Evolutionary conservation across 2,329 filamentous ascomycete genomes (phyloP).

Genomic region (Chrysoporthe austroafricana): DNA sequence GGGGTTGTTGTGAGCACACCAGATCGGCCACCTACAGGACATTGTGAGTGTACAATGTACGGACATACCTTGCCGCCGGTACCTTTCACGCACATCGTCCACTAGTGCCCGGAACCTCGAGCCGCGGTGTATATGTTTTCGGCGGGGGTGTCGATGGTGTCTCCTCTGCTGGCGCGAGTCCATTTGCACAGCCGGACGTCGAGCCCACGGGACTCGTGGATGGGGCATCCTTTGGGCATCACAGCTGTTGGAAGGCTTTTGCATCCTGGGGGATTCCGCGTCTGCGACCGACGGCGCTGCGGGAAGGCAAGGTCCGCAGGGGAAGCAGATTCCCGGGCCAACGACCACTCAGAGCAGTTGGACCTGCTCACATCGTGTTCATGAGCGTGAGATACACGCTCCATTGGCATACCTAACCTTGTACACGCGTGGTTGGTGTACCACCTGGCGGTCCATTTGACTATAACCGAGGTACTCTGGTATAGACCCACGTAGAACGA

Average conservation of each 20-base stretch:
- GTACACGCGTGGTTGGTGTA: not conserved
- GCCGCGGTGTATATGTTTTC: not conserved
- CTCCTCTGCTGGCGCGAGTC: not conserved
- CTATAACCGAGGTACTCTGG: slow-evolving; percentile 1
- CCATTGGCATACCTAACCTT: not conserved
- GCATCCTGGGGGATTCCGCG: not conserved
- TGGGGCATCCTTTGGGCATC: not conserved
- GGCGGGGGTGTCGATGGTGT: not conserved
- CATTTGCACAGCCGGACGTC: not conserved
- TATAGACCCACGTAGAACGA: slow-evolving; percentile 1
- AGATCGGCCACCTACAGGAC: slow-evolving; percentile 11
- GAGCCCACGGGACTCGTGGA: not conserved
- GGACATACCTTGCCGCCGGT: slow-evolving; percentile 8
- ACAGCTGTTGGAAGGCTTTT: not conserved
- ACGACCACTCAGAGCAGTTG: not conserved
- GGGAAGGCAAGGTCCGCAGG: not conserved
- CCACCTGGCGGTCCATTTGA: not conserved
- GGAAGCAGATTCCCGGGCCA: not conserved
- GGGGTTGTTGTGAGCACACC: slow-evolving; percentile 14
- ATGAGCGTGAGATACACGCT: not conserved
- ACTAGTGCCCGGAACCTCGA: not conserved
- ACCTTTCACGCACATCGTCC: not conserved
- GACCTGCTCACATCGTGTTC: not conserved
- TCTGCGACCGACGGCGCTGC: not conserved
- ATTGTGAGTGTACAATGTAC: slow-evolving; percentile 12